A percentile compares a stretch with the other conserved stretches of the same genome.
These are phyloP conservation scores for Metschnikowia kunwiensis DNA, from an alignment of 805 yeast species.

Conservation along the genomic window DNA sequence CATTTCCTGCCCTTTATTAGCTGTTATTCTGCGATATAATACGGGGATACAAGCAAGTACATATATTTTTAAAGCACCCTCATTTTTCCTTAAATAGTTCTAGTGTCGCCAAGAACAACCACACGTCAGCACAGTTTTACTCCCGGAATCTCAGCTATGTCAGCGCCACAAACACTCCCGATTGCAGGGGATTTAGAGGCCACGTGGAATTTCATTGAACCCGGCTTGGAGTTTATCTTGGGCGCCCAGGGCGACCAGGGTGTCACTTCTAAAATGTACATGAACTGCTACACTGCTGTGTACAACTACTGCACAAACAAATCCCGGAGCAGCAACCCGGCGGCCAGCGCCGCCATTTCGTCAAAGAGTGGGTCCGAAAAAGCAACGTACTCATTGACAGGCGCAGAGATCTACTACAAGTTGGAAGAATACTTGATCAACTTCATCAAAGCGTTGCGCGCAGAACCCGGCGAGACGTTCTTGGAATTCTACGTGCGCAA, in stretches of 20 bases:
- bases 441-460: conserved; percentile 52
- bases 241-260: conserved; percentile 68
- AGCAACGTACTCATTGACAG: conserved; percentile 58
- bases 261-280: conserved; percentile 67
- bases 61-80: too few relatives aligned
- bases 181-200: conserved; percentile 60
- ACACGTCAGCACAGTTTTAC: too few relatives aligned
- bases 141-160: conserved; percentile 10
- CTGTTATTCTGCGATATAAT: too few relatives aligned
- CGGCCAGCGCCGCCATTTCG: conserved; percentile 7
- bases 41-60: too few relatives aligned
- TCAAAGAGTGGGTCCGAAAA: conserved; percentile 16
- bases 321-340: conserved; percentile 44
- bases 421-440: conserved; percentile 61
- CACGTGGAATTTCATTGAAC: conserved; percentile 77
- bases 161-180: conserved; percentile 35
- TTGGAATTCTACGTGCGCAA: conserved; percentile 45
- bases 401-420: conserved; percentile 81
- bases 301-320: conserved; percentile 89
- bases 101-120: too few relatives aligned
- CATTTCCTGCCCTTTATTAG: too few relatives aligned
- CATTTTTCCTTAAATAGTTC: too few relatives aligned
- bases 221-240: conserved; percentile 66
- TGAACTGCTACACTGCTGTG: conserved; percentile 88
- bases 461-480: conserved; percentile 35